Evolutionary conservation across 1,284 basidiomycete genomes (phyloP).

Genomic region (Phellinidium pouzarii): DNA sequence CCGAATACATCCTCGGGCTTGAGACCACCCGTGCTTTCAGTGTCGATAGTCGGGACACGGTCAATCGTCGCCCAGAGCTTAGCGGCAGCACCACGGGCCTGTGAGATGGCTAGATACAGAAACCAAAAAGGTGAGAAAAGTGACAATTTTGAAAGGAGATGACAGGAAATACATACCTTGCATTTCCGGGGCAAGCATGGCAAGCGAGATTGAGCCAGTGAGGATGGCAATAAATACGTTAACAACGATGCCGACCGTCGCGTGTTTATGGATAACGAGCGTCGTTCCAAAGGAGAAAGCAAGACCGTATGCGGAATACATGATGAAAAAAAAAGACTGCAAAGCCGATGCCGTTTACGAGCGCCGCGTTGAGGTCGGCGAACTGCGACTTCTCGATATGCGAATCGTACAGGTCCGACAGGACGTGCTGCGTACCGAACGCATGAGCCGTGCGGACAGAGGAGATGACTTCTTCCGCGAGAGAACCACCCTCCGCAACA

Average conservation of each 20-base stretch:
- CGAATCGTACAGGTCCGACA: slow-evolving; percentile 65
- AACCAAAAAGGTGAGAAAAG: slow-evolving; percentile 21
- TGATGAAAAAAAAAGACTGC: slow-evolving; percentile 76
- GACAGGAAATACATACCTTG: slow-evolving; percentile 46
- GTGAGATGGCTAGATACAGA: slow-evolving; percentile 57
- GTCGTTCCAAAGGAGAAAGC: slow-evolving; percentile 82
- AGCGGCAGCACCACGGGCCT: slow-evolving; percentile 85
- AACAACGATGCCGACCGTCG: slow-evolving; percentile 65
- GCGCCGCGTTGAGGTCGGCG: slow-evolving; percentile 61
- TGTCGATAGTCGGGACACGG: slow-evolving; percentile 81
- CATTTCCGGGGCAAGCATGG: slow-evolving; percentile 72
- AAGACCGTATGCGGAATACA: slow-evolving; percentile 68
- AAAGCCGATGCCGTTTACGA: slow-evolving; percentile 63
- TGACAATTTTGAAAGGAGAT: background rate
- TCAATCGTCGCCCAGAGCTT: slow-evolving; percentile 93
- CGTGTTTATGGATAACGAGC: slow-evolving; percentile 60
- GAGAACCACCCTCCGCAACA: slow-evolving; percentile 76
- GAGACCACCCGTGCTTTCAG: slow-evolving; percentile 60
- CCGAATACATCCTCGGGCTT: slow-evolving; percentile 72
- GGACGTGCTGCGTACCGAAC: slow-evolving; percentile 74
- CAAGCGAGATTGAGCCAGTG: slow-evolving; percentile 86
- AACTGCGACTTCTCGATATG: slow-evolving; percentile 50
- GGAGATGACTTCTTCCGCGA: slow-evolving; percentile 93
- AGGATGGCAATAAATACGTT: slow-evolving; percentile 83
- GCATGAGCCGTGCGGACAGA: slow-evolving; percentile 88